Conservation (phyloP, 108 stramenopile genomes). For the Conticribra guillardii region DNA sequence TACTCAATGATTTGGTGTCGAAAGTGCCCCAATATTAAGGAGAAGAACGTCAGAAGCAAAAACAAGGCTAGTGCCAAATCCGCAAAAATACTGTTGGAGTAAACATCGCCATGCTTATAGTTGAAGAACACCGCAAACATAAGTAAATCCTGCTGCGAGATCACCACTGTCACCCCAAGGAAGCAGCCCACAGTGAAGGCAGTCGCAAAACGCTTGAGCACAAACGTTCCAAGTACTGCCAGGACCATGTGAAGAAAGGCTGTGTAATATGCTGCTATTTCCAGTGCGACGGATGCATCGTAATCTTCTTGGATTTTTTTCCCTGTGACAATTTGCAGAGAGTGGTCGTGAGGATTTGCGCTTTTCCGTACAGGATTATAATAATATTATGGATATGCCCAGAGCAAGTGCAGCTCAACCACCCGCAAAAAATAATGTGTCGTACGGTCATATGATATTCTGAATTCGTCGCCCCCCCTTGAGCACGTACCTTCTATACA, state of each 20-base stretch:
- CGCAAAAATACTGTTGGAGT: constrained; percentile 68
- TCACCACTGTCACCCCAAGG: constrained; percentile 67
- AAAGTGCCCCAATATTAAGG: constrained; percentile 74
- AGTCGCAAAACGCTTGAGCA: constrained; percentile 85
- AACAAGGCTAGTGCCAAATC: constrained; percentile 66
- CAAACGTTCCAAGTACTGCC: constrained; percentile 81
- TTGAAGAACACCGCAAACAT: constrained; percentile 68
- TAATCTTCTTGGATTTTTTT: constrained; percentile 55
- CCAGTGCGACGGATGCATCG: constrained; percentile 61
- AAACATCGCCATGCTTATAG: constrained; percentile 60
- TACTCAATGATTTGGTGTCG: constrained; percentile 63
- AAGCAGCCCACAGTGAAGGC: constrained; percentile 83
- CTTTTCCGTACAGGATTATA: no score
- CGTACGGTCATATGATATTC: no score
- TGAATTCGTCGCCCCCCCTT: no score
- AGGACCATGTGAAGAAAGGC: constrained; percentile 71
- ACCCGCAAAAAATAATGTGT: no score
- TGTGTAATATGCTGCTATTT: constrained; percentile 75
- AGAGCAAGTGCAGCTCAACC: no score
- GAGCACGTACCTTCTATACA: constrained; percentile 75
- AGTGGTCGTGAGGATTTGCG: neutral
- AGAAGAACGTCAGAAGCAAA: constrained; percentile 62
- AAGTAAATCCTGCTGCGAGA: constrained; percentile 84
- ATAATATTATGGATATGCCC: no score
- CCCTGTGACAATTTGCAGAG: constrained; percentile 39